Percentiles rank a stretch among this genome's conserved stretches.
phyloP scores from a whole-genome alignment of 192 early-diverging fungal genomes.

The Coemansia sp. region DNA sequence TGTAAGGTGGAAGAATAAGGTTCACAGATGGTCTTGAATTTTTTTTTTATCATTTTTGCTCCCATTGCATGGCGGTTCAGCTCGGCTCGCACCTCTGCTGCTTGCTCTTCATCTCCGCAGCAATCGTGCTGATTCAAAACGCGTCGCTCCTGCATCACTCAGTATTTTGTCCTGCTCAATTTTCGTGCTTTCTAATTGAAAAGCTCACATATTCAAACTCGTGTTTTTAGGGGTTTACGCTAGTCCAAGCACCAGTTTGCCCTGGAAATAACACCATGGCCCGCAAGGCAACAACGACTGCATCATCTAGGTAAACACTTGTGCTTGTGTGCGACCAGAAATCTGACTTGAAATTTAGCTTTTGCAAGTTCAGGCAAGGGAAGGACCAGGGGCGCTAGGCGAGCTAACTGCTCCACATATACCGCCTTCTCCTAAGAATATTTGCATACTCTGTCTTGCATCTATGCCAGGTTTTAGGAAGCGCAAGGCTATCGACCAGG shows the following conservation, averaged over 20 bases:
- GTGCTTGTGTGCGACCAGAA: not conserved
- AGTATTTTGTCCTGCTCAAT: not conserved
- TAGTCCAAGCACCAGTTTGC: not conserved
- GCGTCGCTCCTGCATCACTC: not conserved
- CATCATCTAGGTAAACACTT: not conserved
- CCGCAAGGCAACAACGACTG: not conserved
- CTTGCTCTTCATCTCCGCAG: not conserved
- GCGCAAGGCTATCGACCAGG: constrained; percentile 14
- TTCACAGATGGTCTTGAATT: not conserved
- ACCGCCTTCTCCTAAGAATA: not conserved
- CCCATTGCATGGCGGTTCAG: not conserved
- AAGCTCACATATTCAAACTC: not conserved
- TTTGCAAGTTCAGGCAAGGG: not conserved
- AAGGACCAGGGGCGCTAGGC: not conserved
- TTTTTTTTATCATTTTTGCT: not conserved
- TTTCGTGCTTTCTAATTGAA: not conserved
- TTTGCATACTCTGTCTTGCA: not conserved
- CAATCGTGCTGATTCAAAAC: not conserved
- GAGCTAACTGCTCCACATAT: not conserved
- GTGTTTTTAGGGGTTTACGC: not conserved
- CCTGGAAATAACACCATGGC: not conserved
- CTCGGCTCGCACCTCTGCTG: not conserved
- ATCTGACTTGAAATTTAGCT: not conserved
- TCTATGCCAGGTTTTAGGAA: constrained; percentile 11
- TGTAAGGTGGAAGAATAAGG: not conserved